phyloP scores from a whole-genome alignment of 2,329 filamentous ascomycete genomes.

The Talaromyces sp. region DNA sequence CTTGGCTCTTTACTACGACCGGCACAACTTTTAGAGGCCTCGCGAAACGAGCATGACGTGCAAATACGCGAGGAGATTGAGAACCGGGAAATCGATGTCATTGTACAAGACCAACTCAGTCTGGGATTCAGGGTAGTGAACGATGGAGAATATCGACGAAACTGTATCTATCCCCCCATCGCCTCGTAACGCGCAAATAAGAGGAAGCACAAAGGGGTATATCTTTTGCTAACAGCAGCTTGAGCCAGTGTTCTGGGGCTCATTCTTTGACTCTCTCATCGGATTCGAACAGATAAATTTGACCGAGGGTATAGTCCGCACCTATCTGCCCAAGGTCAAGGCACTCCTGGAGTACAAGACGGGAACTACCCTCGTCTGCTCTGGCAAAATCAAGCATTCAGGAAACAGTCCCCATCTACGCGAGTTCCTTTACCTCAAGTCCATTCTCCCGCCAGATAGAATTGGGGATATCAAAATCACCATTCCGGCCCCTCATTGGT shows the following conservation, averaged over 20 bases:
- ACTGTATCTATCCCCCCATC: neutral
- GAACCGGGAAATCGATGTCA: neutral
- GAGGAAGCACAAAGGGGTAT: no score
- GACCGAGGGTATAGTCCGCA: neutral
- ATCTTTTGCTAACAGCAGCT: no score
- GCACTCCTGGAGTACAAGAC: neutral
- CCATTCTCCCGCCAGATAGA: neutral
- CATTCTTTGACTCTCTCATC: neutral
- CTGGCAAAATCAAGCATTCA: neutral
- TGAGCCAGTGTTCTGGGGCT: neutral
- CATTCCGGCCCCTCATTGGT: neutral
- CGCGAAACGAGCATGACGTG: neutral
- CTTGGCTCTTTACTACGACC: neutral
- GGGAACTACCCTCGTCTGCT: neutral
- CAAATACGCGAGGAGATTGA: neutral
- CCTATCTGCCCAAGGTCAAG: neutral
- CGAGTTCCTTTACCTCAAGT: neutral
- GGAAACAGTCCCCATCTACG: neutral
- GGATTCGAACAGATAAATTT: neutral
- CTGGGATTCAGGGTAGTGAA: neutral
- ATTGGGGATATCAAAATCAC: neutral
- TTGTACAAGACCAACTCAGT: neutral
- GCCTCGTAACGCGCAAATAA: no score
- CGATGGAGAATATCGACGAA: neutral
- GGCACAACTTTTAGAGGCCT: neutral